These are phyloP conservation scores for Fistulina hepatica DNA, from an alignment of 1,284 basidiomycete genomes.

Conservation along the genomic window DNA sequence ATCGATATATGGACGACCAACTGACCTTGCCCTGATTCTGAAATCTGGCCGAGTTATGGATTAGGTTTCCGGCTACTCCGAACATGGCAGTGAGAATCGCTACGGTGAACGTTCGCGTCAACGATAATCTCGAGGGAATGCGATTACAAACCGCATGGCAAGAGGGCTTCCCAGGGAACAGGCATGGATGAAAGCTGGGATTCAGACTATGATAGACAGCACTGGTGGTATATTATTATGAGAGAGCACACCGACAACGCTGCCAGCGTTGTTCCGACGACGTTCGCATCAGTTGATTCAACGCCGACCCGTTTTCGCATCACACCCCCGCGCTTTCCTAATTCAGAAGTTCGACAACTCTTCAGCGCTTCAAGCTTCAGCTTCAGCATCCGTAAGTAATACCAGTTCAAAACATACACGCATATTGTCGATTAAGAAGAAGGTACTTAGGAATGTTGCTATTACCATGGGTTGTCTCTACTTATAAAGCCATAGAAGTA, in stretches of 20 bases:
- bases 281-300: constrained; percentile 2
- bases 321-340: no score
- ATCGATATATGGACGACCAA: constrained; percentile 5
- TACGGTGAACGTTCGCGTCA: constrained; percentile 22
- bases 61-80: constrained; percentile 75
- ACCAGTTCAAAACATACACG: no score
- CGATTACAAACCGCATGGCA: constrained; percentile 76
- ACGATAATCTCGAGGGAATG: background rate
- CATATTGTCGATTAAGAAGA: no score
- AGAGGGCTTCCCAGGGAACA: constrained; percentile 89
- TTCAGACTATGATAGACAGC: constrained; percentile 3
- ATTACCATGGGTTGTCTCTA: no score
- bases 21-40: constrained; percentile 87
- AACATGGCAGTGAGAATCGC: constrained; percentile 85
- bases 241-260: background rate
- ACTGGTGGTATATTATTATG: background rate
- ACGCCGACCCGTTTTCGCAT: background rate
- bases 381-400: no score
- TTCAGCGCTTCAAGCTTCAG: no score
- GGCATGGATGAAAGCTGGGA: constrained; percentile 53
- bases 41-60: constrained; percentile 64
- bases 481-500: no score
- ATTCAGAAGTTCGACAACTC: no score
- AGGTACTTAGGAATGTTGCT: no score
- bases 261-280: background rate